These are phyloP conservation scores for Ceriops decandra DNA, from an alignment of 345 rosid species.

Conservation along the genomic window DNA sequence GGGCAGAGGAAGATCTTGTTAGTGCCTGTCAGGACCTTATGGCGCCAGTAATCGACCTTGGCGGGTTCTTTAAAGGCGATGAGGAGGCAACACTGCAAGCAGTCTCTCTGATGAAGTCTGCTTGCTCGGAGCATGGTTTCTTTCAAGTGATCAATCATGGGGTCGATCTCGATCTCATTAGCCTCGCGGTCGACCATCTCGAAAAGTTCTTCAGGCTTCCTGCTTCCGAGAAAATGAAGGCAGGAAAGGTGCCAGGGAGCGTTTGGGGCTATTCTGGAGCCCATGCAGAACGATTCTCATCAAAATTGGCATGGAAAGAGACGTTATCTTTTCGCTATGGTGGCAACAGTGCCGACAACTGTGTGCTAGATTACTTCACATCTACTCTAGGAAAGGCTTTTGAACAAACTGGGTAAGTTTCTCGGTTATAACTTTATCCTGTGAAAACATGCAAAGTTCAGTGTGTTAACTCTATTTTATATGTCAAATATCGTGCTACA, in stretches of 20 bases:
- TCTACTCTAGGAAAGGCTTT: constrained; percentile 33
- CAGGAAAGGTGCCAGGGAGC: constrained; percentile 23
- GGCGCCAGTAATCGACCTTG: constrained; percentile 48
- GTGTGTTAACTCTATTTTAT: too few relatives aligned
- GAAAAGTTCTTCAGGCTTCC: constrained; percentile 38
- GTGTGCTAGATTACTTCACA: constrained; percentile 32
- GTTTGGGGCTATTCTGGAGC: constrained; percentile 44
- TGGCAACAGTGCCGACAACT: constrained; percentile 1
- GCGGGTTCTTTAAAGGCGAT: constrained; percentile 40
- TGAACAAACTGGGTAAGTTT: constrained; percentile 38
- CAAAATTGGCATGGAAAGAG: constrained; percentile 71
- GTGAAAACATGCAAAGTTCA: too few relatives aligned
- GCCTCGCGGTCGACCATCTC: constrained; percentile 25
- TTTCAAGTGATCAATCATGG: constrained; percentile 69
- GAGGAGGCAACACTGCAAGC: constrained; percentile 28
- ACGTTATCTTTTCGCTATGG: constrained; percentile 40
- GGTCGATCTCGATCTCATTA: constrained; percentile 36
- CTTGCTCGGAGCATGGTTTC: constrained; percentile 57
- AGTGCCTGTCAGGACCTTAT: constrained; percentile 33
- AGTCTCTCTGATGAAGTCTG: constrained; percentile 30
- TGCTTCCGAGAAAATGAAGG: constrained; percentile 26
- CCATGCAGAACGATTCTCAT: constrained; percentile 42
- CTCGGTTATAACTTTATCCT: too few relatives aligned
- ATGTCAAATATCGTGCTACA: too few relatives aligned
- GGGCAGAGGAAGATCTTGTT: constrained; percentile 39